A percentile compares a stretch with the other conserved stretches of the same genome.
phyloP scores from a whole-genome alignment of 2,329 filamentous ascomycete species.

The Calonectria pseudoreteaudii region DNA sequence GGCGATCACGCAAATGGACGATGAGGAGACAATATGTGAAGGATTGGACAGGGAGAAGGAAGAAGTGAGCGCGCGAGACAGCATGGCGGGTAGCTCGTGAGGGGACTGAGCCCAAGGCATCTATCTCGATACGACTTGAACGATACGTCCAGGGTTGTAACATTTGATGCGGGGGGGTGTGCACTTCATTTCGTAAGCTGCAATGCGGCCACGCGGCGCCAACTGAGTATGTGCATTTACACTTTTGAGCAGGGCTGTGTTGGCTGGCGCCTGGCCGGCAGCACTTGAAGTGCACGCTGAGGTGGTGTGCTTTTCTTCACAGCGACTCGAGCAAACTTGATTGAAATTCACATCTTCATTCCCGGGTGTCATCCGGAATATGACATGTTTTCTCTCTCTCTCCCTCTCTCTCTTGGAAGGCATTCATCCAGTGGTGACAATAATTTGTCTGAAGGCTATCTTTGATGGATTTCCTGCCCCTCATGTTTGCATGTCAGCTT shows the following conservation, averaged over 20 bases:
- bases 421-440: not conserved
- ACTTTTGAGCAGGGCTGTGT: not conserved
- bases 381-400: not conserved
- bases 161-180: not conserved
- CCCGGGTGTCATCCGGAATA: not conserved
- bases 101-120: not conserved
- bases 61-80: not conserved
- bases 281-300: not conserved
- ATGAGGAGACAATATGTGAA: not conserved
- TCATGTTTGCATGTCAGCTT: not conserved
- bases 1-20: no score
- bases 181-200: not conserved
- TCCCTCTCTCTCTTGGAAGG: not conserved
- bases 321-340: not conserved
- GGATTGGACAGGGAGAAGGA: no score
- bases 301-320: not conserved
- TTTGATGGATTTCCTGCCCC: not conserved
- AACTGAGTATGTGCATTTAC: not conserved
- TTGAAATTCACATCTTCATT: not conserved
- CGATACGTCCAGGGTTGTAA: not conserved
- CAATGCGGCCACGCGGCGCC: not conserved
- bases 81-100: not conserved
- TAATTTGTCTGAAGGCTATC: not conserved
- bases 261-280: not conserved
- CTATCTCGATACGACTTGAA: not conserved